These are phyloP conservation scores for Lepidopterella palustris DNA, from an alignment of 495 filamentous ascomycete species.

Conservation along the genomic window DNA sequence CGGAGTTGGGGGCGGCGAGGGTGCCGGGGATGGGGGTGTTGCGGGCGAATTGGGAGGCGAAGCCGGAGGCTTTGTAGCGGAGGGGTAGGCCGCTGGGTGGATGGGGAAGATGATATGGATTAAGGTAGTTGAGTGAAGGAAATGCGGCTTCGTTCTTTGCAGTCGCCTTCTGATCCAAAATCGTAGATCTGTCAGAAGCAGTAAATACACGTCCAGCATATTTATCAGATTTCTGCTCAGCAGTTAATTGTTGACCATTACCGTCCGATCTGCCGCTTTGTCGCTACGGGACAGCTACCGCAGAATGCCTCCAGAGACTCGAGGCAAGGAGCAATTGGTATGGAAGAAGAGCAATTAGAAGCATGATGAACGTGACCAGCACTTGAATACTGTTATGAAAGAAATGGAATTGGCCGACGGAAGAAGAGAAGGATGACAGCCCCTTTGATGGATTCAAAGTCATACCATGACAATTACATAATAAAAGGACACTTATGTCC, in stretches of 20 bases:
- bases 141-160: slow-evolving; percentile 38
- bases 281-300: neutral
- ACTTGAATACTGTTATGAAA: too few relatives aligned
- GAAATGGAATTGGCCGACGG: too few relatives aligned
- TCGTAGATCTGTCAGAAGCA: slow-evolving; percentile 45
- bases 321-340: neutral
- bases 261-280: neutral
- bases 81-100: slow-evolving; percentile 39
- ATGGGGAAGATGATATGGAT: neutral
- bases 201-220: slow-evolving; percentile 28
- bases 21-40: slow-evolving; percentile 39
- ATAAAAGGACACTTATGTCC: too few relatives aligned
- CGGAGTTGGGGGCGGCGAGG: slow-evolving; percentile 25
- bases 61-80: slow-evolving; percentile 44
- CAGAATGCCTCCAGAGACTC: neutral
- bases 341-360: neutral
- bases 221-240: slow-evolving; percentile 39
- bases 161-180: slow-evolving; percentile 42
- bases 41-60: slow-evolving; percentile 42
- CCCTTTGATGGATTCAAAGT: too few relatives aligned
- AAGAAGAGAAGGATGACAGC: too few relatives aligned
- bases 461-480: too few relatives aligned
- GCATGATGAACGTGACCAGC: neutral
- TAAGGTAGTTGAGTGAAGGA: neutral
- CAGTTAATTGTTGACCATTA: slow-evolving; percentile 16